These are phyloP conservation scores for Effrenium voratum DNA, from an alignment of 73 alveolate genomes.

Conservation along the genomic window DNA sequence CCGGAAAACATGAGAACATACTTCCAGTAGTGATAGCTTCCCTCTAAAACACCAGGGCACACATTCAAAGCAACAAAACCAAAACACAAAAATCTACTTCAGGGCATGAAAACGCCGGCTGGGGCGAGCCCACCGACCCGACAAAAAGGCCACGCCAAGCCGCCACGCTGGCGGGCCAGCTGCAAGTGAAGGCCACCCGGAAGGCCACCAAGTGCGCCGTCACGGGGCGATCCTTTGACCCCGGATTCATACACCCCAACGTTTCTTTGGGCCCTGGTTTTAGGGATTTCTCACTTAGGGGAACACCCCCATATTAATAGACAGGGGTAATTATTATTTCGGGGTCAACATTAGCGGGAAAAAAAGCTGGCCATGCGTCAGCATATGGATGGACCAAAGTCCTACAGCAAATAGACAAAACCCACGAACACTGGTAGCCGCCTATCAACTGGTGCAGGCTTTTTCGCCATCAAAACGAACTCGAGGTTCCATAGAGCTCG, in stretches of 20 bases:
- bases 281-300: no score
- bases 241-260: neutral
- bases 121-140: no score
- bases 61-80: no score
- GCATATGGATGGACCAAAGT: neutral
- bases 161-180: conserved; percentile 53
- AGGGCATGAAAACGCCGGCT: no score
- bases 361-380: neutral
- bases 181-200: conserved; percentile 38
- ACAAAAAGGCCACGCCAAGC: no score
- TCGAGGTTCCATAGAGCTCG: neutral
- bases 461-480: neutral
- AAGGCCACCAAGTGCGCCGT: conserved; percentile 27
- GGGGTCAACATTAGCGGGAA: neutral
- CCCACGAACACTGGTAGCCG: neutral
- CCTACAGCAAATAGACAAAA: neutral
- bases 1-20: no score
- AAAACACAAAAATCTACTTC: no score
- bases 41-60: no score
- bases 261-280: no score
- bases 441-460: neutral
- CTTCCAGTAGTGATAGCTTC: no score
- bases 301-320: no score
- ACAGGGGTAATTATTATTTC: no score
- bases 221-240: conserved; percentile 17